Evolutionary conservation across 148 eudicot species (phyloP), one percentile per base, ranked within the genome.

Genomic region (Tetragonia tetragonoides): DNA sequence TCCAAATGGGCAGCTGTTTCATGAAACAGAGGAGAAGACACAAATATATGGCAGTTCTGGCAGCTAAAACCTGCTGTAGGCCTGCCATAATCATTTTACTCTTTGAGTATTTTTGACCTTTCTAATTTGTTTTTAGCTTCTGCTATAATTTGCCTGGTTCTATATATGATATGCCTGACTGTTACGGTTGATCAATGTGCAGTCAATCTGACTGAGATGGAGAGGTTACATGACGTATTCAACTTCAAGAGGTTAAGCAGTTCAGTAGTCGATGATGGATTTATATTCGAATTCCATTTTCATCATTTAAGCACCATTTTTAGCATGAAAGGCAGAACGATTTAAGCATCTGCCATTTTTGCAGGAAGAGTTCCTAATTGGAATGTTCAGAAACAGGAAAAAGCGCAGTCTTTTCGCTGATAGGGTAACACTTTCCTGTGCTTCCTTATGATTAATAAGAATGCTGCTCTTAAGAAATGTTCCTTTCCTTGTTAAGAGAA

Each of bases 161-260:
- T 39, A 34, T 15, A 38, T 7, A 38, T 66, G 3, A 61, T 8
- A n/a, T 66, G 44, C 10, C 16, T 64, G 38, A 5, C 69, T 10
- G 16, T 3, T 66, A 67, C n/a, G 53, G 21, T 61, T 16, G 66
- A 34, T 62, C 57, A 65, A 63, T 2, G 64, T 88, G 82, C 92
- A 93, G 98, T 91, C 77, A 87, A 87, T 18, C 84, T 87, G 73
- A 86, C 84, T 77, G 91, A 91, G 83, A 90, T 91, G 51, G 89
- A 91, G 83, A 91, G 87, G 68, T 80, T 93, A 56, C 78, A 82
- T 74, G 89, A 89, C 80, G 84, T 89, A 74, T 89, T 82, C 77
- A 91, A 82, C 72, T 89, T 82, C 77, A 91, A 82, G 86, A 91
- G 87, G 84, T 40, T 92, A 57, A 90, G 94, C 85, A 86, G 87